Base-by-base conservation (phyloP, 2,329 filamentous ascomycete genomes). In the Diplodia mutila region DNA sequence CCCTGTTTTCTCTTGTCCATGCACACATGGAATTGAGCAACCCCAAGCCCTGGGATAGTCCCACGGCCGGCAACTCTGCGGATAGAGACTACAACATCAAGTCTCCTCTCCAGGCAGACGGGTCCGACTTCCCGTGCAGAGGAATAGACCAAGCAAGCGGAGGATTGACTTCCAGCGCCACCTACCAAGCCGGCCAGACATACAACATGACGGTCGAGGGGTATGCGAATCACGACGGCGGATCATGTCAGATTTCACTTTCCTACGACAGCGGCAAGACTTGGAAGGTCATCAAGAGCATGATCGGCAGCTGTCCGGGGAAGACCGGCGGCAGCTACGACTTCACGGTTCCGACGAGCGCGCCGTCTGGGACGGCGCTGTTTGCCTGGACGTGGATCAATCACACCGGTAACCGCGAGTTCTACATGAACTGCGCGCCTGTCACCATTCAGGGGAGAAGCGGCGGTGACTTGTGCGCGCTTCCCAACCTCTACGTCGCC, bases 371-470 rank as follows among this genome's bases (percentile, higher is more conserved):
- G 3, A 73, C 89, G 39, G 90, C 87, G 67, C 77, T 94, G 53
- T 85, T 94, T 61, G 87, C 88, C 46, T 94, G 92, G 92, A 88
- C 87, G 16, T 82, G 80, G 80, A 90, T 91, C 81, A 93, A 93
- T 82, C 82, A 88, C 71, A 79, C 90, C 49, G 91, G 91, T 29
- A 93, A 93, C 80, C 86, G 91, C 57, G 91, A 94, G 77, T 91
- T 91, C 86, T 95, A 95, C 85, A 93, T 93, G 90, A 92, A 93
- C 80, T 95, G 92, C 75, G 91, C 91, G 8, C 83, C 86, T 63
- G 85, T 94, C 72, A 87, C 85, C 69, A 88, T 93, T 42, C 75
- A 79, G 2, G 76, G 76, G 23, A 32, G 27, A 23, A 34, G n/a
- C 42, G 39, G 46, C n/a, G 48, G 48, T 21, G 53, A 54, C n/a